These are phyloP conservation scores for Solanum corneliomulleri DNA, from an alignment of 257 asterid species.

Conservation along the genomic window DNA sequence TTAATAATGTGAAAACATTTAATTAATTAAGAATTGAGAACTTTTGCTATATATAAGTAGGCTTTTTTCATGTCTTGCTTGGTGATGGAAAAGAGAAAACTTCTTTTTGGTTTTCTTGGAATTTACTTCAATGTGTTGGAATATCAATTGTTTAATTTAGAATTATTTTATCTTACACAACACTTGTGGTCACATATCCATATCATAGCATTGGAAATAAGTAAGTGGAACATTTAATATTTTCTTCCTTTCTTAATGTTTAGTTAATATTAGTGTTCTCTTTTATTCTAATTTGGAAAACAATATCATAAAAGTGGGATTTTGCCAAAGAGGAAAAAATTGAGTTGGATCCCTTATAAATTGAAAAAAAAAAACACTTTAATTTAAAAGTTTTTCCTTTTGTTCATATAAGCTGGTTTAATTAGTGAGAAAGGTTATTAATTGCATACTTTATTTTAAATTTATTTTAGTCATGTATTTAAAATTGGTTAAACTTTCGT, in stretches of 20 bases:
- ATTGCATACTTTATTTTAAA: neutral
- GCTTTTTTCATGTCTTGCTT: conserved; percentile 17
- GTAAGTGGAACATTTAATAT: neutral
- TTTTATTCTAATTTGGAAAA: neutral
- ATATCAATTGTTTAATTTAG: conserved; percentile 1
- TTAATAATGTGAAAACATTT: neutral
- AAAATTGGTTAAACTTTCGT: neutral
- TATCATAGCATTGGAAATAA: neutral
- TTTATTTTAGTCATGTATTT: neutral
- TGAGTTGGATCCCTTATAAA: neutral
- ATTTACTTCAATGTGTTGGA: conserved; percentile 13
- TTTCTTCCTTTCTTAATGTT: neutral
- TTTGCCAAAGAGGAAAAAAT: neutral
- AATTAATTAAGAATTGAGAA: neutral
- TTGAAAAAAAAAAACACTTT: neutral
- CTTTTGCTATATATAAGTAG: neutral
- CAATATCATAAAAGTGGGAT: neutral
- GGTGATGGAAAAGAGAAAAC: conserved; percentile 3
- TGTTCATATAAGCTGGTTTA: neutral
- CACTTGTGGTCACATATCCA: neutral
- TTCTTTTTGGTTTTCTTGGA: conserved; percentile 10
- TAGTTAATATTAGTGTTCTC: neutral
- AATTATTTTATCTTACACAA: conserved; percentile 1
- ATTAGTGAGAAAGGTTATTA: neutral
- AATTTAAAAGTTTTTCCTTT: neutral